Conservation (phyloP, 2,329 filamentous ascomycete species). For the Talaromyces rugulosus region DNA sequence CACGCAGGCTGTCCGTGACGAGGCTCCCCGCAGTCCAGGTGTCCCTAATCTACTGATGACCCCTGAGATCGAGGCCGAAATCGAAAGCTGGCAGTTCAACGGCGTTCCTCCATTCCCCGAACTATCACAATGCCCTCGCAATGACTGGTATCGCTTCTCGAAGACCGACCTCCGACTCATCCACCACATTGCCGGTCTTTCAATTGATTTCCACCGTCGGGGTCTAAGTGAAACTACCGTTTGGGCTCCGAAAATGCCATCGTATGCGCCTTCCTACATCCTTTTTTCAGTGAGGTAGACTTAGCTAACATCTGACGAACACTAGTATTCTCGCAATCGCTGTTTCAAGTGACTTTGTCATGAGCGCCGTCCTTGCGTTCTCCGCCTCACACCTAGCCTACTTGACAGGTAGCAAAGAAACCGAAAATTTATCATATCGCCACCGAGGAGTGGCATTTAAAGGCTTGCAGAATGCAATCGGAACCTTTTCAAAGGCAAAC, state of each 20-base stretch:
- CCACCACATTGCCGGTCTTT: constrained; percentile 83
- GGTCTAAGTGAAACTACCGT: constrained; percentile 80
- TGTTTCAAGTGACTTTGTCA: constrained; percentile 78
- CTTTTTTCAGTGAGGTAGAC: background rate
- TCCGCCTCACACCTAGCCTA: constrained; percentile 94
- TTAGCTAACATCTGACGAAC: background rate
- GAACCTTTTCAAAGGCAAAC: constrained; percentile 75
- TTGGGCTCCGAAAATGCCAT: constrained; percentile 90
- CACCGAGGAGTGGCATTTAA: constrained; percentile 82
- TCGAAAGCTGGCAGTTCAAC: constrained; percentile 78
- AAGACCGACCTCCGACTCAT: constrained; percentile 80
- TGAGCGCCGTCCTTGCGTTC: constrained; percentile 87
- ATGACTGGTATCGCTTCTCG: constrained; percentile 67
- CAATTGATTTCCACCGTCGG: constrained; percentile 72
- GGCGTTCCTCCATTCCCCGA: constrained; percentile 82
- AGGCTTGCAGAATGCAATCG: constrained; percentile 82
- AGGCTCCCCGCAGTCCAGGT: constrained; percentile 39
- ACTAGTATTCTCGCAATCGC: constrained; percentile 75
- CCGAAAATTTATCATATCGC: constrained; percentile 82
- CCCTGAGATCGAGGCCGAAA: constrained; percentile 73
- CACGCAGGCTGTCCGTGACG: constrained; percentile 59
- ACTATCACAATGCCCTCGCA: constrained; percentile 70
- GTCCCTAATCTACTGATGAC: constrained; percentile 71
- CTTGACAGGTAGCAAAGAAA: constrained; percentile 78
- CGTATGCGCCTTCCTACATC: constrained; percentile 49